Percentiles rank a stretch among this genome's conserved stretches.
Conservation (phyloP, 495 filamentous ascomycete species). For the Parmelia sp. region DNA sequence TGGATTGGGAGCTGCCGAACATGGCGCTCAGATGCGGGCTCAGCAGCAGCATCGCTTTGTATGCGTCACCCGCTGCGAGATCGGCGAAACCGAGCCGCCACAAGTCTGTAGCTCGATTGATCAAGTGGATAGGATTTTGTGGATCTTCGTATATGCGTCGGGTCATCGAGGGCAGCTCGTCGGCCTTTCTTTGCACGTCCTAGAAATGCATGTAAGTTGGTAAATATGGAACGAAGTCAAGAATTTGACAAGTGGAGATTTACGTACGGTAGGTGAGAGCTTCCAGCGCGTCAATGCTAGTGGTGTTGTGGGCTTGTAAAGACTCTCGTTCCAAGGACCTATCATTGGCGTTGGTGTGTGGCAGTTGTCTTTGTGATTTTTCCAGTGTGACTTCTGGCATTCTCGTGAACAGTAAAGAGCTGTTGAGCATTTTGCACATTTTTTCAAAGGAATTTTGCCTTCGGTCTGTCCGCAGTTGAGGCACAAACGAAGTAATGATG, state of each 20-base stretch:
- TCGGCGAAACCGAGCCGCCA: neutral
- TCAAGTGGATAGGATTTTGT: neutral
- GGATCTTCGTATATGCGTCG: neutral
- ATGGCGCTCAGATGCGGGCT: neutral
- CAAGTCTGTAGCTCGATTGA: neutral
- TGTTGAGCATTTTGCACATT: neutral
- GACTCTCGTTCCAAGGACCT: neutral
- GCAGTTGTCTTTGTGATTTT: neutral
- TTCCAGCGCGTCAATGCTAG: too few species aligned
- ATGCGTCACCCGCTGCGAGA: neutral
- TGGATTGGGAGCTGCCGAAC: neutral
- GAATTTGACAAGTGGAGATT: neutral
- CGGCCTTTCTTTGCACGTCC: neutral
- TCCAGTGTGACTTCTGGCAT: neutral
- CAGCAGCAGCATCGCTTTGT: neutral
- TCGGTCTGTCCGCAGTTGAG: neutral
- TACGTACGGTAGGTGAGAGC: neutral
- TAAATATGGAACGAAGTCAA: too few species aligned
- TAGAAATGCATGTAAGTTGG: neutral
- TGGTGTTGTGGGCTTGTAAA: neutral
- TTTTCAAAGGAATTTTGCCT: neutral
- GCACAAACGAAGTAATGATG: neutral
- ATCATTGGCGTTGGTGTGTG: neutral
- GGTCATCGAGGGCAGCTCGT: neutral
- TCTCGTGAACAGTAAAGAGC: slow-evolving; percentile 1